Conservation (phyloP, 208 protist species). For the Acanthamoeba castellanii region DNA sequence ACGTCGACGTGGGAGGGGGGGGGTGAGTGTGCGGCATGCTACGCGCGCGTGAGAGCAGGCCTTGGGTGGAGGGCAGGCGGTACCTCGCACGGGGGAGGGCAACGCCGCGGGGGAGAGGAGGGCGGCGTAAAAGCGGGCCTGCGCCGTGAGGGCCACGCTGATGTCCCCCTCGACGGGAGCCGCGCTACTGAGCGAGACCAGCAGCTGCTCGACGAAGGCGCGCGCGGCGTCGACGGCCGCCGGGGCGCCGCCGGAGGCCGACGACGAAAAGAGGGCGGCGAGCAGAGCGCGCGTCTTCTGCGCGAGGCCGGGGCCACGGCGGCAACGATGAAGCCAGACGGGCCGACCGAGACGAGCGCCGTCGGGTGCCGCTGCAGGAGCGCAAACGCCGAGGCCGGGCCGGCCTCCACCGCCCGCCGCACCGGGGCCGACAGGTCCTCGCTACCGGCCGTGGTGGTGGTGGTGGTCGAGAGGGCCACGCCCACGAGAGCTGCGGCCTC, state of each 20-base stretch:
- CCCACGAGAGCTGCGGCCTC: not conserved
- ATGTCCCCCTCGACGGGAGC: no score
- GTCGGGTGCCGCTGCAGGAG: not conserved
- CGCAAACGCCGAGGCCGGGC: not conserved
- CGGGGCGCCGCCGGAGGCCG: not conserved
- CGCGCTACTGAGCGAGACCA: no score
- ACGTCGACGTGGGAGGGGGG: no score
- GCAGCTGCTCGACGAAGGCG: not conserved
- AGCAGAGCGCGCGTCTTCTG: not conserved
- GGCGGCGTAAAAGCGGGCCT: not conserved
- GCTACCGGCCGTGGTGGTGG: not conserved
- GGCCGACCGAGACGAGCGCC: not conserved
- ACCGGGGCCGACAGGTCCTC: not conserved
- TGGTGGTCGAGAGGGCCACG: not conserved
- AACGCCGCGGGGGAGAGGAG: no score
- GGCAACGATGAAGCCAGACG: not conserved
- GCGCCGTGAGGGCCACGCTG: not conserved
- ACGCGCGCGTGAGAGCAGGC: no score
- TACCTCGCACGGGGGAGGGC: no score
- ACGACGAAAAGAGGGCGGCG: not conserved
- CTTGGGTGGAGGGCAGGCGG: no score
- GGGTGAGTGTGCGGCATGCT: no score
- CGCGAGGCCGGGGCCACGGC: not conserved
- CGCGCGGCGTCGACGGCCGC: not conserved
- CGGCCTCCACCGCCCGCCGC: not conserved